phyloP scores from a whole-genome alignment of 2,329 filamentous ascomycete species.

The Triangularia setosa region DNA sequence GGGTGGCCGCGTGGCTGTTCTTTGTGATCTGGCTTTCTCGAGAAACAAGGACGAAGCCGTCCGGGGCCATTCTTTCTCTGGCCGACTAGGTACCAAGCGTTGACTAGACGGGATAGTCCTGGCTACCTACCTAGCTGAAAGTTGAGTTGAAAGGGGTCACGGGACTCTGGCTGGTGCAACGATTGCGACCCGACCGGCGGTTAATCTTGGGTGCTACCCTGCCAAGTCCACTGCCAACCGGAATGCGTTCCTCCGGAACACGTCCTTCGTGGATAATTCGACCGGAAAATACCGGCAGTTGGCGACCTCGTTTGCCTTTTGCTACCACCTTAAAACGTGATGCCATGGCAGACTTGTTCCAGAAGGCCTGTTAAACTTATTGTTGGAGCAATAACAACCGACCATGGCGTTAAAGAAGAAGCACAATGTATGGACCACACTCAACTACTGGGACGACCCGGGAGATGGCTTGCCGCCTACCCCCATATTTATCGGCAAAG shows the following conservation, averaged over 20 bases:
- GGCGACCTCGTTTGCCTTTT: background rate
- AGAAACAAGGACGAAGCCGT: conserved; percentile 11
- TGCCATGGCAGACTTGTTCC: background rate
- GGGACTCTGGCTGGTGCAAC: background rate
- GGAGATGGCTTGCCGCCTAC: conserved; percentile 26
- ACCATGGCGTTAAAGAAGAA: background rate
- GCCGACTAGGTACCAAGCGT: background rate
- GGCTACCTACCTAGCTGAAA: background rate
- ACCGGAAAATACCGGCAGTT: conserved; percentile 10
- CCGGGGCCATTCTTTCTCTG: background rate
- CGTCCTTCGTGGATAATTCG: conserved; percentile 9
- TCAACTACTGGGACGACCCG: conserved; percentile 28
- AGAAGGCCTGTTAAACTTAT: background rate
- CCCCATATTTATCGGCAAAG: conserved; percentile 22
- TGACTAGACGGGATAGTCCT: background rate
- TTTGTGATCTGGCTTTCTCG: background rate
- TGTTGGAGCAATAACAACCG: background rate
- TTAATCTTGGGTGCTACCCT: conserved; percentile 1
- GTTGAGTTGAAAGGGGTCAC: background rate
- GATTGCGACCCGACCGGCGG: background rate
- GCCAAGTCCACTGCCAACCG: background rate
- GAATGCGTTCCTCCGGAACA: background rate
- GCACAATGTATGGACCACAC: conserved; percentile 22
- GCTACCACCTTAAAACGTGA: conserved; percentile 1
- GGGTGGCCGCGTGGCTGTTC: background rate